Evolutionary conservation across 2,329 filamentous ascomycete genomes (phyloP).

Genomic region (Neonectria sp.): DNA sequence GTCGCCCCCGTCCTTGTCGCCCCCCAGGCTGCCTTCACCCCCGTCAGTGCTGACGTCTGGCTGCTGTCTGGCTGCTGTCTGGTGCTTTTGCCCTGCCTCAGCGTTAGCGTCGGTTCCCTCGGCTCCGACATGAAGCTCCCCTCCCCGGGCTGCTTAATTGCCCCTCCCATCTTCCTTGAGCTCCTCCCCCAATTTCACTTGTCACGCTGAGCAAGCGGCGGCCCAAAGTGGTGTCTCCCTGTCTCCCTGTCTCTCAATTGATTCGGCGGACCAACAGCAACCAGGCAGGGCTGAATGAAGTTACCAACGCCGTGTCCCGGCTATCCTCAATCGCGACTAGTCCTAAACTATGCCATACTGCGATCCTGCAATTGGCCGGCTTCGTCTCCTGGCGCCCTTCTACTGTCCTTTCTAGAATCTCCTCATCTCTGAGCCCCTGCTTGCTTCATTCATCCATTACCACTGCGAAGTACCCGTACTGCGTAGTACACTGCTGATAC

Average conservation of each 20-base stretch:
- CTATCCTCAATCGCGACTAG: constrained; percentile 35
- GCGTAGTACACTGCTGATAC: constrained; percentile 4
- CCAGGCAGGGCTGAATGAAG: constrained; percentile 44
- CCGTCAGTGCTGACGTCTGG: neutral
- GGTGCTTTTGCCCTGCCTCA: constrained; percentile 23
- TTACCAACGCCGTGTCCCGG: constrained; percentile 23
- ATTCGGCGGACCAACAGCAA: constrained; percentile 16
- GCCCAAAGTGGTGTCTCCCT: constrained; percentile 2
- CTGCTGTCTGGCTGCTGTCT: constrained; percentile 13
- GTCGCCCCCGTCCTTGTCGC: neutral
- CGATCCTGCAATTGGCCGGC: constrained; percentile 34
- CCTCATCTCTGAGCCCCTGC: constrained; percentile 40
- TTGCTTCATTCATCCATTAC: constrained; percentile 15
- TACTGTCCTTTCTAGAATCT: constrained; percentile 45
- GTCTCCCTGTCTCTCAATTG: neutral
- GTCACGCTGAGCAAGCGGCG: constrained; percentile 30
- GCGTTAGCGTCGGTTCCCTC: constrained; percentile 39
- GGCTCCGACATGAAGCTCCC: constrained; percentile 39
- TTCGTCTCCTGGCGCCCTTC: constrained; percentile 33
- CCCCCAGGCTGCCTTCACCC: neutral
- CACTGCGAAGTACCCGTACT: neutral
- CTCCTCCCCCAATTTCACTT: constrained; percentile 23
- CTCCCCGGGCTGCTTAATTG: neutral
- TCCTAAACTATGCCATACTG: constrained; percentile 22
- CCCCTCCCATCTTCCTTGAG: neutral